Conservation (phyloP, 1,284 basidiomycete genomes). For the Cryptococcus maquisensis region DNA sequence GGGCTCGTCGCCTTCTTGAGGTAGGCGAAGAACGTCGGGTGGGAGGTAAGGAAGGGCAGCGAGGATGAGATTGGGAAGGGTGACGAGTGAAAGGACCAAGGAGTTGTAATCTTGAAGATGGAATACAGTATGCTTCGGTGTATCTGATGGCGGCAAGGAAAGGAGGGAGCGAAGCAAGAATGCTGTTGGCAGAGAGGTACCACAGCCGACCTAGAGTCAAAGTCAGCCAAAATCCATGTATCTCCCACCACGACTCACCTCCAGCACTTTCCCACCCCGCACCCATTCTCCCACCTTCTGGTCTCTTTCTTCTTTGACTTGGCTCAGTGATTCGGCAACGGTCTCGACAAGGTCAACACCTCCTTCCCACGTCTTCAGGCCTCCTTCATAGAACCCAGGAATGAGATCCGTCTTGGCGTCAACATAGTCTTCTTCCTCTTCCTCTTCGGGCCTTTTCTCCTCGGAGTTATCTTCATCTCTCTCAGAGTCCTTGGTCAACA, state of each 20-base stretch:
- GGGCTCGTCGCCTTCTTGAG: slow-evolving; percentile 41
- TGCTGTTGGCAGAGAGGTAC: slow-evolving; percentile 78
- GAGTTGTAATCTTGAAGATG: slow-evolving; percentile 92
- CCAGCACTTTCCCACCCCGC: slow-evolving; percentile 58
- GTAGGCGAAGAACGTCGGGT: slow-evolving; percentile 16
- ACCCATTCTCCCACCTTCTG: slow-evolving; percentile 24
- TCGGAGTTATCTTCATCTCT: not conserved
- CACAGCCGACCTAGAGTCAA: slow-evolving; percentile 72
- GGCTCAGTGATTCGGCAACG: slow-evolving; percentile 5
- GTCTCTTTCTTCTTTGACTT: slow-evolving; percentile 7
- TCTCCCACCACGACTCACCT: slow-evolving; percentile 52
- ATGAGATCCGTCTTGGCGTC: slow-evolving; percentile 85
- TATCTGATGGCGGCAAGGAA: slow-evolving; percentile 7
- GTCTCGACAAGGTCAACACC: slow-evolving; percentile 73
- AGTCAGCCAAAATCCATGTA: not conserved
- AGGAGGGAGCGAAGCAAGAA: slow-evolving; percentile 67
- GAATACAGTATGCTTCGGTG: slow-evolving; percentile 54
- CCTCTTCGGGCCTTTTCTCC: slow-evolving; percentile 8
- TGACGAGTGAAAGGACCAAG: slow-evolving; percentile 74
- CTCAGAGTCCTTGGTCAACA: slow-evolving; percentile 53
- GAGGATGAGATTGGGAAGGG: slow-evolving; percentile 82
- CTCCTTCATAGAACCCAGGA: slow-evolving; percentile 90
- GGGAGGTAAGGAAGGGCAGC: slow-evolving; percentile 46
- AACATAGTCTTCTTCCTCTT: slow-evolving; percentile 54
- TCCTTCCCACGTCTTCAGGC: slow-evolving; percentile 97